Evolutionary conservation across 495 filamentous ascomycete genomes (phyloP), one percentile per base, ranked within the genome.

Genomic region (Xylaria bambusicola): DNA sequence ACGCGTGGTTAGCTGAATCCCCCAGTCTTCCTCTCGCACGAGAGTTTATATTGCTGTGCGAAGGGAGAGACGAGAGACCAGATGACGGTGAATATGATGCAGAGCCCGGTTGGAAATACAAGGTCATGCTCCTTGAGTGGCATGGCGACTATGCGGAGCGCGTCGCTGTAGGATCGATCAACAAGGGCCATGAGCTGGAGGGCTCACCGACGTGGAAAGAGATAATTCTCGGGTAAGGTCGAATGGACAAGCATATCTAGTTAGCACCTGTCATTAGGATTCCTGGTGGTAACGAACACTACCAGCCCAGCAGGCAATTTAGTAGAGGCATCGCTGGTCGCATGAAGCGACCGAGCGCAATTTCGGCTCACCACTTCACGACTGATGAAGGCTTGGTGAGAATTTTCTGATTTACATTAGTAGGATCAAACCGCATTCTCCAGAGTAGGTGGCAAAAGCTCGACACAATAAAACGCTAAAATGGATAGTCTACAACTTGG

Each of bases 161-260:
- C 24, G 61, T 66, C 0, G 46, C 56, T 2, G 44, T 66, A 31
- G 61, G 61, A 2, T 63, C 63, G 13, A 60, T 63, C 21, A 56
- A 60, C 6, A 60, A 52, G 70, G 44, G 66, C 67, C 33, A 80
- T 60, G 56, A 75, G 45, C n/a, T 70, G 62, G 46, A 72, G 62
- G 44, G 78, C 67, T 8, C 70, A 52, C 27, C 74, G 66, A 57
- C 80, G 71, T 31, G 78, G 70, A 64, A 81, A 66, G 52, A 81
- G 67, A 56, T 77, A 71, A 77, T 81, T 76, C 44, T 65, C 72
- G 64, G 29, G 24, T 54, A 50, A 49, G n/a, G 31, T 12, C 31
- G n/a, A n/a, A n/a, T n/a, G n/a, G n/a, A n/a, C n/a, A n/a, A n/a
- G n/a, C n/a, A n/a, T n/a, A n/a, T n/a, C n/a, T n/a, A n/a, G n/a